phyloP scores from a whole-genome alignment of 2,329 filamentous ascomycete species.

The Coniochaeta hoffmannii region DNA sequence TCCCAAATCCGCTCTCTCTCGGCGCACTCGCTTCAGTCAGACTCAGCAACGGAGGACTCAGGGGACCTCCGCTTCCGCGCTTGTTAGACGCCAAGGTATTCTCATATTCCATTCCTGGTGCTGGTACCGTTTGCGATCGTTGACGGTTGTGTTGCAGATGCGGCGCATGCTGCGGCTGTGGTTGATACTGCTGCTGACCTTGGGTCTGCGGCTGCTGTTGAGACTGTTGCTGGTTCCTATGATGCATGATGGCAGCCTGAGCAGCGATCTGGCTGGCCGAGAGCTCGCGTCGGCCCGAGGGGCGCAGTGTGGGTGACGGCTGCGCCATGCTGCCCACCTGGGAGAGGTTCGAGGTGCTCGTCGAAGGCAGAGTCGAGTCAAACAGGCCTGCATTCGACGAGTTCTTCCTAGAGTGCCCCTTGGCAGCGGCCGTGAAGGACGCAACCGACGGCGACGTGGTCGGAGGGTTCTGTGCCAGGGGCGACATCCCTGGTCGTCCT shows the following conservation, averaged over 20 bases:
- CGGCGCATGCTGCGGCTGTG: conserved; percentile 36
- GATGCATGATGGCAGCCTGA: conserved; percentile 61
- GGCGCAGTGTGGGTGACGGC: conserved; percentile 31
- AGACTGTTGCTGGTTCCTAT: conserved; percentile 24
- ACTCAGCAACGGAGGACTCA: conserved; percentile 56
- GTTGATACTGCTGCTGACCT: conserved; percentile 20
- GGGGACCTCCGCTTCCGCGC: conserved; percentile 39
- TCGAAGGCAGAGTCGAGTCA: conserved; percentile 63
- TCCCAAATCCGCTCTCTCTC: conserved; percentile 45
- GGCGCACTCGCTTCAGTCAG: conserved; percentile 59
- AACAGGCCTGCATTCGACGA: conserved; percentile 72
- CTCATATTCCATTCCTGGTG: conserved; percentile 39
- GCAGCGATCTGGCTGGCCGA: conserved; percentile 73
- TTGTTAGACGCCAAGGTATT: conserved; percentile 19
- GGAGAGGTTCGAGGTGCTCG: conserved; percentile 46
- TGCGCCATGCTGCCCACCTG: conserved; percentile 35
- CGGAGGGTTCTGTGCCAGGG: conserved; percentile 30
- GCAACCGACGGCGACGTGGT: conserved; percentile 27
- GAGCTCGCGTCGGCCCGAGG: conserved; percentile 27
- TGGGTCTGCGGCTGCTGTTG: conserved; percentile 43
- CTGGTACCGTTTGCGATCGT: conserved; percentile 66
- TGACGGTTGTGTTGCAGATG: conserved; percentile 47
- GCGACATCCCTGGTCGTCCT: conserved; percentile 24
- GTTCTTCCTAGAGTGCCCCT: conserved; percentile 52
- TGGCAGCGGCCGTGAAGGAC: conserved; percentile 21